A percentile compares a stretch with the other conserved stretches of the same genome.
These are phyloP conservation scores for Aspergillus floridensis DNA, from an alignment of 2,329 filamentous ascomycete species.

Conservation along the genomic window DNA sequence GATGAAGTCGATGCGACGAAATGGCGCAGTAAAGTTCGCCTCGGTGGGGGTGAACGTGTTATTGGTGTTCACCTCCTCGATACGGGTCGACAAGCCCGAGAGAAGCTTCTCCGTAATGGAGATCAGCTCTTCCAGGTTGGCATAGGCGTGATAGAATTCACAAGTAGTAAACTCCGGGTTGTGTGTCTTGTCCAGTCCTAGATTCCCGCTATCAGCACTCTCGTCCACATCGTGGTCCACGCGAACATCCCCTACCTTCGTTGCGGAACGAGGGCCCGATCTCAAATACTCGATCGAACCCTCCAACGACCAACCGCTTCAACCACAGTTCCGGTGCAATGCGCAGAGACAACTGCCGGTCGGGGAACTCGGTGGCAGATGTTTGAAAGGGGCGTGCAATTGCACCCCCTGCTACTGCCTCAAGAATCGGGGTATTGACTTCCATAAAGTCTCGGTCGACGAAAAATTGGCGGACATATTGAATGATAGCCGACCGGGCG, in stretches of 20 bases:
- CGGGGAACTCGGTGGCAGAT: slow-evolving; percentile 69
- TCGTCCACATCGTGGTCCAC: not conserved
- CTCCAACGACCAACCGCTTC: slow-evolving; percentile 85
- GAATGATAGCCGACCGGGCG: slow-evolving; percentile 71
- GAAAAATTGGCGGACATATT: slow-evolving; percentile 71
- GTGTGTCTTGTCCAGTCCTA: slow-evolving; percentile 75
- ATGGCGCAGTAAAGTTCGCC: slow-evolving; percentile 58
- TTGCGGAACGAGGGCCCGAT: slow-evolving; percentile 92
- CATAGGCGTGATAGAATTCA: slow-evolving; percentile 91
- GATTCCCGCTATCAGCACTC: not conserved
- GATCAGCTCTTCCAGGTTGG: slow-evolving; percentile 73
- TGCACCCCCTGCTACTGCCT: slow-evolving; percentile 79
- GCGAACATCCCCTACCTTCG: slow-evolving; percentile 58
- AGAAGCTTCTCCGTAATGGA: slow-evolving; percentile 71
- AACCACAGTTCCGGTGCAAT: slow-evolving; percentile 95
- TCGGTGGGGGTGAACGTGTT: slow-evolving; percentile 49
- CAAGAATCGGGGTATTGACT: slow-evolving; percentile 86
- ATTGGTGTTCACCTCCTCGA: slow-evolving; percentile 44
- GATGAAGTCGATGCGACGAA: slow-evolving; percentile 74
- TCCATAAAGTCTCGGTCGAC: slow-evolving; percentile 72
- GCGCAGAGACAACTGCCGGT: slow-evolving; percentile 70
- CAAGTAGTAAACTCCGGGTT: slow-evolving; percentile 98
- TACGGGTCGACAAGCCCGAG: slow-evolving; percentile 55
- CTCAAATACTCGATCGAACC: slow-evolving; percentile 85
- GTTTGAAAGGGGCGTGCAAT: slow-evolving; percentile 84